These are phyloP conservation scores for Ruellia speciosa DNA, from an alignment of 305 asterid genomes.

Conservation along the genomic window DNA sequence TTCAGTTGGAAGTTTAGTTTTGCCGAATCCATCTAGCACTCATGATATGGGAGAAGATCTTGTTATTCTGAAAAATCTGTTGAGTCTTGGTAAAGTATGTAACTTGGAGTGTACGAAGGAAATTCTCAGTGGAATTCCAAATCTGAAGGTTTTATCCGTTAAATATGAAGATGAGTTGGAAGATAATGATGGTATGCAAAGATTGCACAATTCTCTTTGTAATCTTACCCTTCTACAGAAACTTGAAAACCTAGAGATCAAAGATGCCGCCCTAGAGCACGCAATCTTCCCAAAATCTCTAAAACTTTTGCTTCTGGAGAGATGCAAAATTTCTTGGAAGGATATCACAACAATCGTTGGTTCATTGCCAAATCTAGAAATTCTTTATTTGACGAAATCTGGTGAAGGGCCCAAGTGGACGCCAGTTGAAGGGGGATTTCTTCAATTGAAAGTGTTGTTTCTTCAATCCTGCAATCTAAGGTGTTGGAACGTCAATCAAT, in stretches of 20 bases:
- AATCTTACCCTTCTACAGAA: neutral
- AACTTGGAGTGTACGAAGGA: neutral
- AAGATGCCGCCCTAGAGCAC: too few relatives aligned
- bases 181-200: neutral
- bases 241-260: neutral
- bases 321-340: neutral
- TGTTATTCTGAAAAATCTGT: neutral
- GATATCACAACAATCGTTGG: neutral
- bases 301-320: neutral
- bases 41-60: neutral
- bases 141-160: neutral
- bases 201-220: neutral
- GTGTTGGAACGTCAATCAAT: neutral
- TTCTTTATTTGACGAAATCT: neutral
- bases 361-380: conserved; percentile 4
- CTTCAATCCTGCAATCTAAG: neutral
- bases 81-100: neutral
- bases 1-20: neutral
- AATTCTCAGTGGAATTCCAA: neutral
- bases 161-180: neutral
- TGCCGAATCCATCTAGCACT: neutral
- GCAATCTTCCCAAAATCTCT: conserved; percentile 1
- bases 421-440: neutral
- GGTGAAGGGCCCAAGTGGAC: neutral
- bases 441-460: neutral